Evolutionary conservation across 495 filamentous ascomycete species (phyloP).

Genomic region (Penicillium goetzii): DNA sequence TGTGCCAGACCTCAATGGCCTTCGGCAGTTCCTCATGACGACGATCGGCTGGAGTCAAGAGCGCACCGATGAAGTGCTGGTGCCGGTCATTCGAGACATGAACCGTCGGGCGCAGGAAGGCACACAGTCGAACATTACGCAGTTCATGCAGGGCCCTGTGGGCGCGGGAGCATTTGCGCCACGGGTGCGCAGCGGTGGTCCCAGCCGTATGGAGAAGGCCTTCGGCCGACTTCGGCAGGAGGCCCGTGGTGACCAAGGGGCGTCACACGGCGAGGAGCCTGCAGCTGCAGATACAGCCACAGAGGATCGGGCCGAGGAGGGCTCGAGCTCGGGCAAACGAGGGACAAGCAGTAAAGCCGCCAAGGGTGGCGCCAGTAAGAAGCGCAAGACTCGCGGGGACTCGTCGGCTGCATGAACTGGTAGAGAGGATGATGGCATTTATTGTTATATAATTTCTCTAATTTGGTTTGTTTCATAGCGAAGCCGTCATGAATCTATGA

Average conservation of each 20-base stretch:
- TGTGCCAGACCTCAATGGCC: conserved; percentile 84
- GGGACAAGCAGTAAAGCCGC: conserved; percentile 7
- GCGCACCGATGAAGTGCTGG: conserved; percentile 89
- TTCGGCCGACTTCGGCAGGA: conserved; percentile 66
- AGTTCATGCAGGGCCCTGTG: conserved; percentile 70
- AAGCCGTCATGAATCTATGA: neutral
- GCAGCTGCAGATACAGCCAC: neutral
- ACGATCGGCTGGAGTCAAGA: conserved; percentile 92
- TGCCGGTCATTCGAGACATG: conserved; percentile 94
- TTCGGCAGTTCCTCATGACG: conserved; percentile 86
- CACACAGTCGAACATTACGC: conserved; percentile 95
- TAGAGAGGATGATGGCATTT: neutral
- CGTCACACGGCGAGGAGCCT: neutral
- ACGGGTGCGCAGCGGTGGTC: conserved; percentile 59
- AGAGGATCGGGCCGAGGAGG: conserved; percentile 10
- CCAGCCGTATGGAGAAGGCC: conserved; percentile 81
- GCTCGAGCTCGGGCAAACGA: conserved; percentile 15
- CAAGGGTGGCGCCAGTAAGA: conserved; percentile 19
- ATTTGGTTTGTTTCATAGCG: neutral
- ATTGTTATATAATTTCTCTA: neutral
- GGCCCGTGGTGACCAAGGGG: conserved; percentile 40
- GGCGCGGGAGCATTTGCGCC: conserved; percentile 80
- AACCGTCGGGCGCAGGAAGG: conserved; percentile 83
- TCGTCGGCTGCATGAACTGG: conserved; percentile 2
- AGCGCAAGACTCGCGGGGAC: conserved; percentile 18